Evolutionary conservation across 2,329 filamentous ascomycete species (phyloP).

Genomic region (Colletotrichum ledebouriae): DNA sequence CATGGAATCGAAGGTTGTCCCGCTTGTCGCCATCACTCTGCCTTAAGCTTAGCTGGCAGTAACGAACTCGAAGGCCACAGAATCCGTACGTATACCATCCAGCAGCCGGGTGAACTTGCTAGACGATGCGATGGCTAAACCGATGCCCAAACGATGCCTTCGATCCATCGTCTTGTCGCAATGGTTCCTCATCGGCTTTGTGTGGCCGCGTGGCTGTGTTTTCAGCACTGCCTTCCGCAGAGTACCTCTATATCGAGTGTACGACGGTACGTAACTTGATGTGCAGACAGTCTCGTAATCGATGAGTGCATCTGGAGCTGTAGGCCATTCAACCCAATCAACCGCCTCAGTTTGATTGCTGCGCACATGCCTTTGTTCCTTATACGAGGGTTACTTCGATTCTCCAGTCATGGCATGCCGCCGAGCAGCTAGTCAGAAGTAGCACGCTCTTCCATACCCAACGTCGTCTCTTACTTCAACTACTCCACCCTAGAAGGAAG

Average conservation of each 20-base stretch:
- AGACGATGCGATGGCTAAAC: background rate
- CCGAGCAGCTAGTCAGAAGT: slow-evolving; percentile 5
- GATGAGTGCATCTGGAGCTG: background rate
- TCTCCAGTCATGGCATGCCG: slow-evolving; percentile 15
- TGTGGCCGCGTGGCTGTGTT: background rate
- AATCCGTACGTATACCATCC: background rate
- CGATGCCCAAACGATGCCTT: background rate
- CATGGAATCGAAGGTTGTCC: background rate
- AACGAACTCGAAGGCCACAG: background rate
- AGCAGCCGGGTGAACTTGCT: background rate
- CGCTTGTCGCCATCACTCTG: slow-evolving; percentile 10
- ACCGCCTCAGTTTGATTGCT: slow-evolving; percentile 3
- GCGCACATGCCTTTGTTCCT: slow-evolving; percentile 20
- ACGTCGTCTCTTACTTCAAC: background rate
- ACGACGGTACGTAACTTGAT: slow-evolving; percentile 2
- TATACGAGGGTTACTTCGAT: slow-evolving; percentile 17
- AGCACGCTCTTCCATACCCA: background rate
- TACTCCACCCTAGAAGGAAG: no score
- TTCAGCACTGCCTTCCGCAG: background rate
- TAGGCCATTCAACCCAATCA: background rate
- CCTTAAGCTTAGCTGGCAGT: background rate
- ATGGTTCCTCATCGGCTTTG: slow-evolving; percentile 1
- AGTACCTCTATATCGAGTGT: slow-evolving; percentile 1
- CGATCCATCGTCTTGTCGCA: background rate
- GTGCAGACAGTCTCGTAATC: slow-evolving; percentile 8